These are phyloP conservation scores for Claviceps capensis DNA, from an alignment of 2,329 filamentous ascomycete species.

Conservation along the genomic window DNA sequence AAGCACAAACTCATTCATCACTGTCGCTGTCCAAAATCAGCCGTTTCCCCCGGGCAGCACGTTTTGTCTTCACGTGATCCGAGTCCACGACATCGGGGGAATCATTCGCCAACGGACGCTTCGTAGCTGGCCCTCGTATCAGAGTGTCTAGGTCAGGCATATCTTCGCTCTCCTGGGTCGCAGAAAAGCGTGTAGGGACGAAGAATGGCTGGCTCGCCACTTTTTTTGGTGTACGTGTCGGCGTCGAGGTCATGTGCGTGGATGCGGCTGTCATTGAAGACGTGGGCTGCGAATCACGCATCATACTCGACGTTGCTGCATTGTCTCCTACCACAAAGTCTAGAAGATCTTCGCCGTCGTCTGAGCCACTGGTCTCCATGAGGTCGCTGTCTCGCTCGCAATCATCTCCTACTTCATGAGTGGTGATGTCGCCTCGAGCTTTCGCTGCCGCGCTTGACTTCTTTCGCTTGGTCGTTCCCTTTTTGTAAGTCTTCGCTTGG, in stretches of 20 bases:
- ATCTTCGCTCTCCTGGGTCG: conserved; percentile 28
- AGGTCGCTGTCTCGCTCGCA: conserved; percentile 35
- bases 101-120: background rate
- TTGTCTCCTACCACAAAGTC: conserved; percentile 45
- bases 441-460: conserved; percentile 7
- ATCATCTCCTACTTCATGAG: conserved; percentile 37
- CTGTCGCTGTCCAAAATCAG: conserved; percentile 19
- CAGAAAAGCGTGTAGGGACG: conserved; percentile 23
- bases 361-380: conserved; percentile 31
- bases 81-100: background rate
- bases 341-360: conserved; percentile 35
- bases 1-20: conserved; percentile 9
- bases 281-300: conserved; percentile 17
- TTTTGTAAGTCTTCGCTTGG: conserved; percentile 7
- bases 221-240: background rate
- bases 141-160: conserved; percentile 22
- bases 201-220: conserved; percentile 20
- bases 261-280: conserved; percentile 11
- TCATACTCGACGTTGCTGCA: conserved; percentile 23
- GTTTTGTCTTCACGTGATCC: conserved; percentile 9
- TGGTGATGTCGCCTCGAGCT: conserved; percentile 20
- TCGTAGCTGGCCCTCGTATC: conserved; percentile 6
- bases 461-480: conserved; percentile 12
- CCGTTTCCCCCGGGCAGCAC: conserved; percentile 14
- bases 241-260: conserved; percentile 7